These are phyloP conservation scores for Nakazawaea populi DNA, from an alignment of 805 yeast species.

Conservation along the genomic window DNA sequence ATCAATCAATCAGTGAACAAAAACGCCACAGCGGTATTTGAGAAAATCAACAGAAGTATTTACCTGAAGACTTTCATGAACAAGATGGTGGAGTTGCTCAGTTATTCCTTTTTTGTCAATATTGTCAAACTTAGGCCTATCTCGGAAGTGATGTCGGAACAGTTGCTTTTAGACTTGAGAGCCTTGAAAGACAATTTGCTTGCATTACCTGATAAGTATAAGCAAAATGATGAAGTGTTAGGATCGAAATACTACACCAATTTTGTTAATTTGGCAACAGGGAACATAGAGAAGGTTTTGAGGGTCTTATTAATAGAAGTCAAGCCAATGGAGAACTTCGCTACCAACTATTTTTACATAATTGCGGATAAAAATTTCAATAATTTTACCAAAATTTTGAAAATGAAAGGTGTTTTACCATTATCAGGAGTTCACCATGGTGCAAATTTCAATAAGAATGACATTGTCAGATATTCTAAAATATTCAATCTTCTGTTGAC, in stretches of 20 bases:
- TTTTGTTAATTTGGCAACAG: slow-evolving; percentile 19
- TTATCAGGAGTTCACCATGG: slow-evolving; percentile 22
- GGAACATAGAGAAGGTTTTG: slow-evolving; percentile 51
- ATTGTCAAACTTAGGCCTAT: slow-evolving; percentile 62
- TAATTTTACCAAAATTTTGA: slow-evolving; percentile 62
- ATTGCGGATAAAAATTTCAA: slow-evolving; percentile 57
- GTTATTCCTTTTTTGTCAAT: slow-evolving; percentile 48
- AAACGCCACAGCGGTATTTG: slow-evolving; percentile 42
- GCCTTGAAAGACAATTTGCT: slow-evolving; percentile 51
- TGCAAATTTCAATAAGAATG: slow-evolving; percentile 24
- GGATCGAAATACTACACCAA: slow-evolving; percentile 21
- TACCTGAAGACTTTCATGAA: slow-evolving; percentile 73
- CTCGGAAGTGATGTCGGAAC: slow-evolving; percentile 71
- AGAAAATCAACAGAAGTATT: slow-evolving; percentile 59
- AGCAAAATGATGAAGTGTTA: slow-evolving; percentile 25
- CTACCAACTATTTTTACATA: slow-evolving; percentile 58
- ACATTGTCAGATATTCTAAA: slow-evolving; percentile 30
- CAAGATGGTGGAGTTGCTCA: slow-evolving; percentile 60
- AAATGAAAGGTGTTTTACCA: slow-evolving; percentile 48
- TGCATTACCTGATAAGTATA: slow-evolving; percentile 40
- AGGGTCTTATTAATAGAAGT: slow-evolving; percentile 60
- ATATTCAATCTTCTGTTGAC: slow-evolving; percentile 31
- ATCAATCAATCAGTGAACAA: slow-evolving; percentile 41
- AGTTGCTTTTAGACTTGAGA: slow-evolving; percentile 68
- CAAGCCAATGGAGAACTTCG: slow-evolving; percentile 60